Conservation (phyloP, 1,284 basidiomycete species). For the Coriolopsis trogii region DNA sequence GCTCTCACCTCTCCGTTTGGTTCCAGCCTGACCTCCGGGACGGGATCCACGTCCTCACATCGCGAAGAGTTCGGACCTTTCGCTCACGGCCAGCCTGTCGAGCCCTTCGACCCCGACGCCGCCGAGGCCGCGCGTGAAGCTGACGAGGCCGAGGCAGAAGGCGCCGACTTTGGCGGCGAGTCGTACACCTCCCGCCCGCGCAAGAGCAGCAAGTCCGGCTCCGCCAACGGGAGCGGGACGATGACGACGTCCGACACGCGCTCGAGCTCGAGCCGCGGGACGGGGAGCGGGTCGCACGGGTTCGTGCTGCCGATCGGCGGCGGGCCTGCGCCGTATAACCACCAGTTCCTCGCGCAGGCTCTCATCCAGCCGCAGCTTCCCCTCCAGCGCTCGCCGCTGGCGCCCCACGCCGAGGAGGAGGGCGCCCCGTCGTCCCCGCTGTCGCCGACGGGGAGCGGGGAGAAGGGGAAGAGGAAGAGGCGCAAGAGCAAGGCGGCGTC, state of each 20-base stretch:
- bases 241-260: conserved; percentile 51
- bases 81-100: conserved; percentile 24
- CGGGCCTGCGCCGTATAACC: conserved; percentile 31
- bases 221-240: conserved; percentile 37
- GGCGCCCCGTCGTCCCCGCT: conserved; percentile 5
- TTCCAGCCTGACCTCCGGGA: conserved; percentile 17
- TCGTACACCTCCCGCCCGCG: conserved; percentile 46
- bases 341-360: conserved; percentile 35
- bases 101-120: conserved; percentile 19
- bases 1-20: conserved; percentile 21
- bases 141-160: conserved; percentile 47
- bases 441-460: background rate
- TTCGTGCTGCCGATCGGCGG: conserved; percentile 10
- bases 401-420: conserved; percentile 5
- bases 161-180: conserved; percentile 62
- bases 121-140: conserved; percentile 22
- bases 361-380: no score
- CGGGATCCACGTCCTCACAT: conserved; percentile 28
- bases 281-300: conserved; percentile 52
- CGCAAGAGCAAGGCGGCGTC: conserved; percentile 17
- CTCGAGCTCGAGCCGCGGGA: conserved; percentile 49
- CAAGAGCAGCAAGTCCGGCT: conserved; percentile 20
- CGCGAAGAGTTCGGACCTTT: conserved; percentile 48
- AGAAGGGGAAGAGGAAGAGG: conserved; percentile 22
- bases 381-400: conserved; percentile 11